Evolutionary conservation across 1,284 basidiomycete genomes (phyloP), one percentile per base, ranked within the genome.

Genomic region (Waitea zeae): DNA sequence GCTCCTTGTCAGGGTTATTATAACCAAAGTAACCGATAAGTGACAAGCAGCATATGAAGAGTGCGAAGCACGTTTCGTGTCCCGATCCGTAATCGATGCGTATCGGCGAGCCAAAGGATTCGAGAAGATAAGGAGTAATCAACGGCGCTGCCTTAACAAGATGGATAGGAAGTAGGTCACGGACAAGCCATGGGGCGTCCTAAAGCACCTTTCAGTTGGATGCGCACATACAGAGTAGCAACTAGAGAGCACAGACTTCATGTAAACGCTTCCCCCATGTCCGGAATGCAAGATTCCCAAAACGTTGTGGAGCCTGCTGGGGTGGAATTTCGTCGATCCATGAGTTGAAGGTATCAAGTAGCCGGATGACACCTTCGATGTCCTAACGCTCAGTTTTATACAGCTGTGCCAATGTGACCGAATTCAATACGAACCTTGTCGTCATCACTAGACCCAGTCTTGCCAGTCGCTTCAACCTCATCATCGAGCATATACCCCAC

Each of bases 1-100:
- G 65, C 48, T 80, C 77, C 42, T 71, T 62, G 3, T 61, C 53
- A 3, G 61, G 58, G 11, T 50, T 46, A 1, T 70, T 67, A 14
- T 64, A 49, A 33, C 24, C n/a, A n/a, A 26, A 79, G 59, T 45
- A 78, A 71, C 2, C 79, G 66, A 20, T 76, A 49, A 22, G 82
- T 64, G 13, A 67, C 59, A 36, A 86, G 62, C 43, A 66, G 68
- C 15, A 78, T 14, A 96, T 62, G 40, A 82, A 79, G n/a, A 89
- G 57, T 5, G 70, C 69, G 49, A 95, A 96, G 0, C 82, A 78
- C 0, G 84, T 67, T 58, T 98, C 93, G 50, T 98, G 93, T 0
- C 93, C 93, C 1, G 89, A 90, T 1, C 93, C 95, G 49, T 97
- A 98, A 59, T 98, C 93, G 56, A 98, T 77, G 30, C 93, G 73